Conservation (phyloP, 2,329 filamentous ascomycete species). For the Penicillium frequentans region DNA sequence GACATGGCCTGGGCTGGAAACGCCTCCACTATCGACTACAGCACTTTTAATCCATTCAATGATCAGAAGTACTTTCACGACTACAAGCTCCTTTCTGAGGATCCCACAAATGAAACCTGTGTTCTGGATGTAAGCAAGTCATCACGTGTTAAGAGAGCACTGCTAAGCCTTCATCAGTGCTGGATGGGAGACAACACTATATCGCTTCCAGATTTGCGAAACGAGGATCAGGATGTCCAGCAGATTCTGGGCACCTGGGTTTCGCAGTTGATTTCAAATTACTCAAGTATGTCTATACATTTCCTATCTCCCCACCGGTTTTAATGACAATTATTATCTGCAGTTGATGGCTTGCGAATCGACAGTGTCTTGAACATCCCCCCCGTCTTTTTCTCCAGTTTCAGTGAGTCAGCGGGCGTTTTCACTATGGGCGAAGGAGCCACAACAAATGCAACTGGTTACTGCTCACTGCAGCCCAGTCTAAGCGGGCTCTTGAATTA, state of each 20-base stretch:
- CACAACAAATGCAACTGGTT: neutral
- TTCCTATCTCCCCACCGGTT: neutral
- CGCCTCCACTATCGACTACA: neutral
- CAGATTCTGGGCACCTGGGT: neutral
- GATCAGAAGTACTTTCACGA: neutral
- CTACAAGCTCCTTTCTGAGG: neutral
- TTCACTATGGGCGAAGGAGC: neutral
- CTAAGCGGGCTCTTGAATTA: neutral
- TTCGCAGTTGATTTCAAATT: neutral
- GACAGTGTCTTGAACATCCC: neutral
- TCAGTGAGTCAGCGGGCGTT: neutral
- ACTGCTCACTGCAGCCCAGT: neutral
- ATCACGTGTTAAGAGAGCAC: neutral
- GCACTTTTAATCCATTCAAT: neutral
- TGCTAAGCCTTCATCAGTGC: neutral
- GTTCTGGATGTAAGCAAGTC: neutral
- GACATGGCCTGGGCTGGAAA: neutral
- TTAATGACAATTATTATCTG: neutral
- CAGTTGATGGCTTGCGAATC: neutral
- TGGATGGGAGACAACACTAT: neutral
- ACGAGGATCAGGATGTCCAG: neutral
- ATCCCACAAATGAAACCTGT: neutral
- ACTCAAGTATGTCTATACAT: neutral
- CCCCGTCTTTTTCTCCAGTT: neutral
- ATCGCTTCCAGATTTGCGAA: neutral